A percentile compares a stretch with the other conserved stretches of the same genome.
phyloP scores from a whole-genome alignment of 176 grass and related monocot species.

The Dactylis glomerata region DNA sequence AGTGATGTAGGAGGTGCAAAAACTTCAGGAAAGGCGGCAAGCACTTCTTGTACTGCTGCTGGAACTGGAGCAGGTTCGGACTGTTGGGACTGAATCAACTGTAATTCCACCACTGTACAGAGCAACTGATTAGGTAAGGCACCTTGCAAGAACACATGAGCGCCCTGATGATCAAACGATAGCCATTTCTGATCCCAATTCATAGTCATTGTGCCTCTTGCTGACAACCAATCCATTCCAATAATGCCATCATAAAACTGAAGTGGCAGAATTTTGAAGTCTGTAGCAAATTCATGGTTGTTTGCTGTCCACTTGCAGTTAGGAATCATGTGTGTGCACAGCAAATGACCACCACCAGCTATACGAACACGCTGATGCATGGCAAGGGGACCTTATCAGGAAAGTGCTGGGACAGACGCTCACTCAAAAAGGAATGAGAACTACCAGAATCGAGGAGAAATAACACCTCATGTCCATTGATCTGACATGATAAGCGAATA shows the following conservation, averaged over 20 bases:
- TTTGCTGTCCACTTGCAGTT: neutral
- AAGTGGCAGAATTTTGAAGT: neutral
- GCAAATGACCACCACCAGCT: neutral
- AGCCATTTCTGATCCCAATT: too few relatives aligned
- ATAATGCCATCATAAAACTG: neutral
- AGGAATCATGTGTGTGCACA: neutral
- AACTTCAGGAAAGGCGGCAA: neutral
- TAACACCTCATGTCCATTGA: too few relatives aligned
- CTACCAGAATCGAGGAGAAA: neutral
- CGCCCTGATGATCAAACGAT: neutral
- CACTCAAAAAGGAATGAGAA: neutral
- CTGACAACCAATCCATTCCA: too few relatives aligned
- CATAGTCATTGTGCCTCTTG: too few relatives aligned
- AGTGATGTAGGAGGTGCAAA: neutral
- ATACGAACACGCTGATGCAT: neutral
- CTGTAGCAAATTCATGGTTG: neutral
- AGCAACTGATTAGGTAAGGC: too few relatives aligned
- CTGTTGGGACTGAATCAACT: too few relatives aligned
- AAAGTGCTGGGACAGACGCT: accelerated
- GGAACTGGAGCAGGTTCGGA: too few relatives aligned
- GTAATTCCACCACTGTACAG: too few relatives aligned
- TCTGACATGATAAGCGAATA: too few relatives aligned
- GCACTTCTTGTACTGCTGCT: too few relatives aligned
- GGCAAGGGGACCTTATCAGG: too few relatives aligned
- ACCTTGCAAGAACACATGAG: too few relatives aligned